These are phyloP conservation scores for Trametes meyenii DNA, from an alignment of 768 basidiomycete genomes.

Conservation along the genomic window DNA sequence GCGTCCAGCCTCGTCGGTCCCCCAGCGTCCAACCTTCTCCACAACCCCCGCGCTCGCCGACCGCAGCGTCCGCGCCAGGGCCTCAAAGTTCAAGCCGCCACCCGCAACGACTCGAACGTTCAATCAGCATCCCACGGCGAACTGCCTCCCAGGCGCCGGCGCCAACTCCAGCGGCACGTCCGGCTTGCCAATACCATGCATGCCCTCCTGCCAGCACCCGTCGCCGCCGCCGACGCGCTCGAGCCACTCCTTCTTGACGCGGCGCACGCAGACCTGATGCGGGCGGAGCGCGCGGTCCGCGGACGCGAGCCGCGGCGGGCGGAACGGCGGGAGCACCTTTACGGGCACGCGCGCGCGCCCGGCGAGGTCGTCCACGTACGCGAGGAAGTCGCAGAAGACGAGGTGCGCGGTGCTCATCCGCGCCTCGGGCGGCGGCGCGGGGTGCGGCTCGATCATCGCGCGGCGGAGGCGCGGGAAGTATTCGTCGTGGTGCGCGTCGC, in stretches of 20 bases:
- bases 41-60: no score
- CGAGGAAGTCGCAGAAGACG: conserved; percentile 14
- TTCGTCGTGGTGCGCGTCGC: not conserved
- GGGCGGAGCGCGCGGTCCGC: conserved; percentile 8
- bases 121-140: no score
- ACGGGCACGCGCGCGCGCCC: conserved; percentile 14
- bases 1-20: no score
- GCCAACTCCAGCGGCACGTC: no score
- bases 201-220: conserved; percentile 12
- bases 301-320: not conserved
- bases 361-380: conserved; percentile 5
- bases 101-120: no score
- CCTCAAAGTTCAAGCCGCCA: not conserved
- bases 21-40: no score
- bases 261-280: conserved; percentile 14
- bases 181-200: not conserved
- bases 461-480: conserved; percentile 11
- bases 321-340: conserved; percentile 11
- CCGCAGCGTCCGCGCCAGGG: no score
- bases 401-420: conserved; percentile 1
- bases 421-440: conserved; percentile 7
- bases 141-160: no score
- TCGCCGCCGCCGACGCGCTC: conserved; percentile 52
- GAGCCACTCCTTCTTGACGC: conserved; percentile 64
- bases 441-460: conserved; percentile 18